These are phyloP conservation scores for Alternaria solani DNA, from an alignment of 2,329 filamentous ascomycete genomes.

Conservation along the genomic window DNA sequence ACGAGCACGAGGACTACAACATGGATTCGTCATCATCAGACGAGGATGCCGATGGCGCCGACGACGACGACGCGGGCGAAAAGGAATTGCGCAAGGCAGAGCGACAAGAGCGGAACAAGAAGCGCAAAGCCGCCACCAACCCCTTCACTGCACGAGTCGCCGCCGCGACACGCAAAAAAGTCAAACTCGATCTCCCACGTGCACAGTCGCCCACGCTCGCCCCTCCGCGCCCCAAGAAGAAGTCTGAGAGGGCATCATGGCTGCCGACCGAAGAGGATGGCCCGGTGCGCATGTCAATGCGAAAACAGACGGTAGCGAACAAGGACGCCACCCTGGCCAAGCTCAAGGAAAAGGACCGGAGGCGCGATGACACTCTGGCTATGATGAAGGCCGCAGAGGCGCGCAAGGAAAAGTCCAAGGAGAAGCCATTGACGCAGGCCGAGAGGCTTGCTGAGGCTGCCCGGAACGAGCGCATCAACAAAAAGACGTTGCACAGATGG, in stretches of 20 bases:
- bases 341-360: constrained; percentile 75
- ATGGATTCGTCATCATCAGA: constrained; percentile 83
- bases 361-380: constrained; percentile 73
- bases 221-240: constrained; percentile 66
- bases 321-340: constrained; percentile 68
- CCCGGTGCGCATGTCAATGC: constrained; percentile 68
- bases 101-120: constrained; percentile 70
- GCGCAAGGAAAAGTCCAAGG: constrained; percentile 75
- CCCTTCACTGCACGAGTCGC: constrained; percentile 48
- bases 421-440: constrained; percentile 84
- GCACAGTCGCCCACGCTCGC: constrained; percentile 58
- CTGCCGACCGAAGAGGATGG: constrained; percentile 69
- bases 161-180: constrained; percentile 51
- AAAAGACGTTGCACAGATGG: constrained; percentile 91
- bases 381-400: constrained; percentile 69
- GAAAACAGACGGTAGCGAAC: constrained; percentile 69
- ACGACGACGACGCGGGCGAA: constrained; percentile 87
- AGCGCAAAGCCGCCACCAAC: constrained; percentile 75
- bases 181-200: constrained; percentile 49
- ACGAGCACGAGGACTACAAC: constrained; percentile 73
- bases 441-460: constrained; percentile 85
- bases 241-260: constrained; percentile 75
- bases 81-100: constrained; percentile 82
- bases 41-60: constrained; percentile 71
- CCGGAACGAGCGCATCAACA: constrained; percentile 82